Evolutionary conservation across 139 green algal genomes (phyloP), one percentile per base, ranked within the genome.

Genomic region (Coelastrella sp.): DNA sequence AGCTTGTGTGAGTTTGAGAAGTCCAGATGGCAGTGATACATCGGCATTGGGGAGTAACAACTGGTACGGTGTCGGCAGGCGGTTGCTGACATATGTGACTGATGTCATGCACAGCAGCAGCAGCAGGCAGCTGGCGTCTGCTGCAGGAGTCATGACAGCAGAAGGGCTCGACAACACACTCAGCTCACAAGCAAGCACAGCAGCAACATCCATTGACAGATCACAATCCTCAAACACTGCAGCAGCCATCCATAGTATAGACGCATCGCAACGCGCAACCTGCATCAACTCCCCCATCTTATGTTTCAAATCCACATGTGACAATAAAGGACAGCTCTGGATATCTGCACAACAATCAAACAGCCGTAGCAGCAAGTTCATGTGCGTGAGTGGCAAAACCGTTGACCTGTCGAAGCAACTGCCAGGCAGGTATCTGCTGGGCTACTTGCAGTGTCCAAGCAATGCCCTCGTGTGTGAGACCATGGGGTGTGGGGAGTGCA

Each of bases 251-350:
- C 32, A 47, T 47, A 47, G 32, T 47, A 47, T 1, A 47, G 32
- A 47, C 32, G 32, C 32, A 47, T 47, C 32, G 81, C 81, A 32
- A 57, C n/a, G 16, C 7, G 61, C n/a, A n/a, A n/a, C 83, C 5
- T 59, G 64, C 13, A 17, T 79, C 7, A 19, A 20, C 61, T 75
- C 81, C 4, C 81, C 81, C 4, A 58, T 87, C 23, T 16, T 87
- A 23, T 87, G 81, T 64, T 87, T 87, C 64, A 77, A 58, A n/a
- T 78, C 61, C 81, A 87, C 19, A 61, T 87, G 81, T 14, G 61
- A 77, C 61, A n/a, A 10, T 14, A 16, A 60, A 11, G 81, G 81
- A 4, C 7, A 73, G 61, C 81, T 87, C 20, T 87, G 81, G 81
- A 78, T 87, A 22, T 17, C n/a, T 16, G 81, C 19, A 19, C 64